These are phyloP conservation scores for Calocera cornea DNA, from an alignment of 768 basidiomycete species.

Conservation along the genomic window DNA sequence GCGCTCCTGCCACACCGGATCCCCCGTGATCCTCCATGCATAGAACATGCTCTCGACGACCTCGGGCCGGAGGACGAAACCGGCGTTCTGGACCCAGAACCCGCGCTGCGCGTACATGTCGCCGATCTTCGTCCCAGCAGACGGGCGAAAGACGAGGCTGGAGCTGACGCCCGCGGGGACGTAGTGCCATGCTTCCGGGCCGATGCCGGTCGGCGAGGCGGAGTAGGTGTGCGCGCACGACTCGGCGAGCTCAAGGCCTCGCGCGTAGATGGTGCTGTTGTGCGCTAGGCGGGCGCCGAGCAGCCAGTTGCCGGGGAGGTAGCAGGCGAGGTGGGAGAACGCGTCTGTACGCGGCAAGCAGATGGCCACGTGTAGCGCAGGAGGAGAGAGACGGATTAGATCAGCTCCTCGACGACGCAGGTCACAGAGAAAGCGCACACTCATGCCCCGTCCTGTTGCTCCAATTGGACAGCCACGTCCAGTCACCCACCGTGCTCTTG, in stretches of 20 bases:
- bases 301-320: conserved; percentile 64
- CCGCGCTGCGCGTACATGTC: conserved; percentile 44
- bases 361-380: not conserved
- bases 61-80: not conserved
- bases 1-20: not conserved
- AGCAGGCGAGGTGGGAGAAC: conserved; percentile 63
- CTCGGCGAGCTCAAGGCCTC: conserved; percentile 49
- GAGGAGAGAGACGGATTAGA: too few relatives aligned
- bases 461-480: not conserved
- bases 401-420: too few relatives aligned
- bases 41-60: conserved; percentile 6
- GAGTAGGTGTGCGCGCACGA: conserved; percentile 75
- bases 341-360: conserved; percentile 25
- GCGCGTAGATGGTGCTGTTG: conserved; percentile 53
- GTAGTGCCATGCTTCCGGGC: conserved; percentile 51
- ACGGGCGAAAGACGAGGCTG: conserved; percentile 37
- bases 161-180: conserved; percentile 38
- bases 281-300: conserved; percentile 34
- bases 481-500: conserved; percentile 2
- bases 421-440: not conserved
- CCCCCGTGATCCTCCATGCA: not conserved
- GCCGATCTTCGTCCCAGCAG: conserved; percentile 24
- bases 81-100: not conserved
- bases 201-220: conserved; percentile 53
- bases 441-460: not conserved